phyloP scores from a whole-genome alignment of 2,329 filamentous ascomycete genomes.

The Arthrobotrys sinensis region DNA sequence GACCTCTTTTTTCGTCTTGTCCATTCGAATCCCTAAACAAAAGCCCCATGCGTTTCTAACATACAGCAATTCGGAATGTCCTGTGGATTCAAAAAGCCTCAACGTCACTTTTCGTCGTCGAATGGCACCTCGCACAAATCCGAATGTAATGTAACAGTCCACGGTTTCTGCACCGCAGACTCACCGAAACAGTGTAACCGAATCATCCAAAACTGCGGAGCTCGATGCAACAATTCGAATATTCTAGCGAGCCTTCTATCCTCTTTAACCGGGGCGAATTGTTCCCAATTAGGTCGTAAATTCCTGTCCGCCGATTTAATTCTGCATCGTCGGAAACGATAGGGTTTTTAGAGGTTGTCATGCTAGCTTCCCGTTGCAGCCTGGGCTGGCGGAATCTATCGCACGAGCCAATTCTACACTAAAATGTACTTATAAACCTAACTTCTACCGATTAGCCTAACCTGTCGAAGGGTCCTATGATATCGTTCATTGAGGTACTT shows the following conservation, averaged over 20 bases:
- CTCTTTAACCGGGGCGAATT: neutral
- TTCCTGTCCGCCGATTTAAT: slow-evolving; percentile 6
- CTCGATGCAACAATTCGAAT: slow-evolving; percentile 15
- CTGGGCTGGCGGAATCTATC: slow-evolving; percentile 6
- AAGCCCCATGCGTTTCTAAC: neutral
- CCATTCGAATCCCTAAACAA: neutral
- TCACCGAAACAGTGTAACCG: neutral
- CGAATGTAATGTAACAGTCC: slow-evolving; percentile 5
- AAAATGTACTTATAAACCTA: too few species aligned
- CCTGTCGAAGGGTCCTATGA: neutral
- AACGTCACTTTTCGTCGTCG: neutral
- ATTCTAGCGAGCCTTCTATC: slow-evolving; percentile 21
- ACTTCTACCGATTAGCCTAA: slow-evolving; percentile 7
- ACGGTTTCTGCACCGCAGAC: too few species aligned
- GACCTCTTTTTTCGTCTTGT: neutral
- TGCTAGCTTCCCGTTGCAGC: neutral
- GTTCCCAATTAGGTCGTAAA: slow-evolving; percentile 5
- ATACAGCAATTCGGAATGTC: neutral
- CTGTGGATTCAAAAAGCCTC: neutral
- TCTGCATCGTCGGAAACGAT: slow-evolving; percentile 17
- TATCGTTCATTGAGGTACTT: neutral
- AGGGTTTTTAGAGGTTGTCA: neutral
- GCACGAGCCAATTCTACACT: neutral
- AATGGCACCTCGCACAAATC: neutral
- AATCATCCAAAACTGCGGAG: slow-evolving; percentile 5